phyloP scores from a whole-genome alignment of 2,329 filamentous ascomycete species.

The Sodiomyces alkalinus region DNA sequence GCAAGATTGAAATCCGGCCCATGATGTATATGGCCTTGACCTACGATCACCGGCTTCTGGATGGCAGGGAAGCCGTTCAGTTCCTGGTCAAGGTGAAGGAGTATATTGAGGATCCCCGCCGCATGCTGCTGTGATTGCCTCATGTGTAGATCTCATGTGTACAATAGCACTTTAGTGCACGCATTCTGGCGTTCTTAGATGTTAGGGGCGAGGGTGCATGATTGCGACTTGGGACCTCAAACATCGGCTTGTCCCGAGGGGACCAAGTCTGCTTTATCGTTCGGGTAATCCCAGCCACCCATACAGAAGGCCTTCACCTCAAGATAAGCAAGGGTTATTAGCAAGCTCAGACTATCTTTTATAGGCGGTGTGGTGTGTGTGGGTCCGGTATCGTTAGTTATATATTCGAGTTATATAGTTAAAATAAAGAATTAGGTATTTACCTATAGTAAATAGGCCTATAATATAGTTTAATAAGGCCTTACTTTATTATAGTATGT shows the following conservation, averaged over 20 bases:
- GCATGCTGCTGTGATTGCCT: conserved; percentile 70
- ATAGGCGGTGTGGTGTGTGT: no score
- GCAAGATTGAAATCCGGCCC: conserved; percentile 89
- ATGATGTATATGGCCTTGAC: conserved; percentile 99
- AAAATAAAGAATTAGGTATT: neutral
- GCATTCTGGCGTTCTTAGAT: neutral
- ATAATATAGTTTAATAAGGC: neutral
- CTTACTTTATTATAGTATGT: neutral
- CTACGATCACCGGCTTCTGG: conserved; percentile 91
- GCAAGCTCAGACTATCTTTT: neutral
- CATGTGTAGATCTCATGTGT: neutral
- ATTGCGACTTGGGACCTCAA: neutral
- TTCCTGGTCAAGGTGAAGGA: conserved; percentile 97
- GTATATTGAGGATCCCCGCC: conserved; percentile 86
- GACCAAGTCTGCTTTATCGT: no score
- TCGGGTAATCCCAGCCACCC: no score
- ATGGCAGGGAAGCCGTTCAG: conserved; percentile 88
- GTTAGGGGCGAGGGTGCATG: neutral
- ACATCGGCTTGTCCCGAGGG: neutral
- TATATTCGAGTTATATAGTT: neutral
- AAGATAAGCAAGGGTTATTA: neutral
- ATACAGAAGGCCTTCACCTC: no score
- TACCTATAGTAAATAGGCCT: neutral
- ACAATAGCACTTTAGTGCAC: neutral
- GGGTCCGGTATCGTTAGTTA: neutral